Conservation (phyloP, 352 stramenopile genomes). For the Globisporangium lucens region DNA sequence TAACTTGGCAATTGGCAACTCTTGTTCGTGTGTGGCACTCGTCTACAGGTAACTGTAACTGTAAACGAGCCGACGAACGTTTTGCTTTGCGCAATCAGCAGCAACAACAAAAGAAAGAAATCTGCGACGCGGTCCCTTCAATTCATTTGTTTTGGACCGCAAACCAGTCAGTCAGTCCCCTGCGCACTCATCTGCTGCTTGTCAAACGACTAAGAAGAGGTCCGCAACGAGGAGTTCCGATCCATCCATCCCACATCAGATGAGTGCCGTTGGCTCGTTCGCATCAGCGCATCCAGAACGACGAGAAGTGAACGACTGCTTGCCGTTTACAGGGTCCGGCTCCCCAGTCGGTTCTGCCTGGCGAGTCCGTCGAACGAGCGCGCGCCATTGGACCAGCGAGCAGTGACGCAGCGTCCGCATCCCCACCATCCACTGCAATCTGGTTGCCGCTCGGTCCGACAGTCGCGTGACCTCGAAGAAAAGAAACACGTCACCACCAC, state of each 20-base stretch:
- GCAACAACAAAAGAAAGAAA: not conserved
- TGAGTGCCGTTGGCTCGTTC: not conserved
- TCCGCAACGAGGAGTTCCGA: not conserved
- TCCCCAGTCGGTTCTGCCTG: not conserved
- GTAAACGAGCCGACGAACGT: not conserved
- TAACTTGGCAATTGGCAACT: not conserved
- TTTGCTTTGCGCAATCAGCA: not conserved
- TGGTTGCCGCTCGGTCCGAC: not conserved
- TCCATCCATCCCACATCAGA: not conserved
- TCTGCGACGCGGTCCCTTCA: not conserved
- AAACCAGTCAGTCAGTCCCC: not conserved
- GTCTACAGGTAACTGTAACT: not conserved
- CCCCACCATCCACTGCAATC: not conserved
- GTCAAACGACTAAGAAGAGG: no score
- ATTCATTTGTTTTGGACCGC: not conserved
- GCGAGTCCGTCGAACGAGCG: not conserved
- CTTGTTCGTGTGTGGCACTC: not conserved
- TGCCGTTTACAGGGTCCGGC: conserved; percentile 8
- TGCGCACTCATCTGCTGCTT: not conserved
- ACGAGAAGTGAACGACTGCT: not conserved
- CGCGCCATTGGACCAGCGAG: conserved; percentile 1
- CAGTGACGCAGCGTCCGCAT: not conserved
- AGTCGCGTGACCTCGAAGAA: not conserved
- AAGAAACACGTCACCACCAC: not conserved
- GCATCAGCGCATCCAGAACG: not conserved